phyloP scores from a whole-genome alignment of 2,329 filamentous ascomycete genomes.

The Ophiostoma quercus region DNA sequence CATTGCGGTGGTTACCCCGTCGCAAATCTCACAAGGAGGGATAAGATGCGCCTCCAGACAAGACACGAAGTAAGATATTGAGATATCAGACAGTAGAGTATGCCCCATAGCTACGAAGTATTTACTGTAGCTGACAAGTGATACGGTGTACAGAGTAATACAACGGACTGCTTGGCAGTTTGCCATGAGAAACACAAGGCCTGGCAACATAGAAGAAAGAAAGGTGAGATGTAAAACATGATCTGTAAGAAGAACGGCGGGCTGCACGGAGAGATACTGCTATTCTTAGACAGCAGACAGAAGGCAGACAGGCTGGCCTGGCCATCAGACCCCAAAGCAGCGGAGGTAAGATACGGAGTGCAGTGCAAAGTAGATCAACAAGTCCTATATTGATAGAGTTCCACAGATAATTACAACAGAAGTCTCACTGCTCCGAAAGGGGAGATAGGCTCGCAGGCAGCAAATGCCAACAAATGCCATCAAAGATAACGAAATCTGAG shows the following conservation, averaged over 20 bases:
- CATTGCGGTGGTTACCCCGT: constrained; percentile 16
- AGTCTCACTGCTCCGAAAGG: constrained; percentile 9
- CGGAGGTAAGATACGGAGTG: neutral
- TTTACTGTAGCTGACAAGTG: neutral
- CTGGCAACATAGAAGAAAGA: neutral
- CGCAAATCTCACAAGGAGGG: constrained; percentile 8
- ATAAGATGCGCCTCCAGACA: neutral
- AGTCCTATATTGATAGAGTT: constrained; percentile 5
- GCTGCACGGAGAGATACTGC: neutral
- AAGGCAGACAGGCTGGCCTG: neutral
- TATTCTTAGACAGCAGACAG: neutral
- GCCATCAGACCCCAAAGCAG: constrained; percentile 1
- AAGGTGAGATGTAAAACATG: neutral
- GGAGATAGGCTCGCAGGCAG: neutral
- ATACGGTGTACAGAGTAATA: neutral
- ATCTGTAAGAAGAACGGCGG: neutral
- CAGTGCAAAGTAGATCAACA: neutral
- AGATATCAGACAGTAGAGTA: neutral
- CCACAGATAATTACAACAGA: constrained; percentile 3
- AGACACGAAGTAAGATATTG: neutral
- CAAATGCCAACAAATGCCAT: neutral
- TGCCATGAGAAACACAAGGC: constrained; percentile 5
- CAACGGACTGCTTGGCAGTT: neutral
- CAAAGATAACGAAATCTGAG: constrained; percentile 6
- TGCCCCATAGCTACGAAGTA: neutral